Evolutionary conservation across 140 eudicot genomes (phyloP).

Genomic region (Senecio squalidus): DNA sequence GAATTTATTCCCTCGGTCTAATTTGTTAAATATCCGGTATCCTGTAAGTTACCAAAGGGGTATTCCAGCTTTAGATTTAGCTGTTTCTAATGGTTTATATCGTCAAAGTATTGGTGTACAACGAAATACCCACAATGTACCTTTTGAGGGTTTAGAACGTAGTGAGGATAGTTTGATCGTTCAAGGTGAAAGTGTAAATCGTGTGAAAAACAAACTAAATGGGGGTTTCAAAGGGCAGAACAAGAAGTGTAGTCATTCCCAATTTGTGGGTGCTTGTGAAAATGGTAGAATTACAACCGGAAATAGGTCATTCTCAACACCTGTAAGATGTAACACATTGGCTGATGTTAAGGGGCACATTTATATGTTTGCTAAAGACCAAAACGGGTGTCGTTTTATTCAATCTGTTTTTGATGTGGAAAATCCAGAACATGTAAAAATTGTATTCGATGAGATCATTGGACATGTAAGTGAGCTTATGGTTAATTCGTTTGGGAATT

Average conservation of each 20-base stretch:
- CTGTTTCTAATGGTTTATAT: slow-evolving; percentile 21
- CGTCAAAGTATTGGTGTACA: too few relatives aligned
- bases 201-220: slow-evolving; percentile 14
- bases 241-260: slow-evolving; percentile 17
- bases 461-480: slow-evolving; percentile 61
- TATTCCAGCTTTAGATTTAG: slow-evolving; percentile 28
- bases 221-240: slow-evolving; percentile 32
- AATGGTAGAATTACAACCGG: slow-evolving; percentile 22
- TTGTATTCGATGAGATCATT: slow-evolving; percentile 56
- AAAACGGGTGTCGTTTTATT: slow-evolving; percentile 64
- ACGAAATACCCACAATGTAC: too few relatives aligned
- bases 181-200: slow-evolving; percentile 42
- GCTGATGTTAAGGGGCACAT: slow-evolving; percentile 60
- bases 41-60: slow-evolving; percentile 34
- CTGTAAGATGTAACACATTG: slow-evolving; percentile 43
- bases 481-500: slow-evolving; percentile 74
- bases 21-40: slow-evolving; percentile 19
- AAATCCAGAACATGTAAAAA: slow-evolving; percentile 43
- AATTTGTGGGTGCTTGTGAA: slow-evolving; percentile 27
- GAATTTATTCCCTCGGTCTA: slow-evolving; percentile 8
- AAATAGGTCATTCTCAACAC: slow-evolving; percentile 27
- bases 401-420: slow-evolving; percentile 62
- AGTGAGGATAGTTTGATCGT: slow-evolving; percentile 46
- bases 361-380: slow-evolving; percentile 63
- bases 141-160: slow-evolving; percentile 23